Percentiles rank a stretch among this genome's conserved stretches.
Evolutionary conservation across 1,284 basidiomycete species (phyloP).

Genomic region (Melampsora abietis-canadensis): DNA sequence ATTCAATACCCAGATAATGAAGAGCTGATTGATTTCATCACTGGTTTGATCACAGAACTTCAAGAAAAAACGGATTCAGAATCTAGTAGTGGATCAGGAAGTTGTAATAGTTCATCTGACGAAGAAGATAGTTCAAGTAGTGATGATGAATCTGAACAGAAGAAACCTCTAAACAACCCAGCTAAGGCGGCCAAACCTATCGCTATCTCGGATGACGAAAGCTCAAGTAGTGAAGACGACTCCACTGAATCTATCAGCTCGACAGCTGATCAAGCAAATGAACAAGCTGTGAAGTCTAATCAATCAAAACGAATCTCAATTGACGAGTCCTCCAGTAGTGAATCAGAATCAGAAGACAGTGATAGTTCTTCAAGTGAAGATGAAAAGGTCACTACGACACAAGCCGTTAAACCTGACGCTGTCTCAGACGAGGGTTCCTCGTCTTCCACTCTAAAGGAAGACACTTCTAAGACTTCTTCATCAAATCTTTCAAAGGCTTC

Average conservation of each 20-base stretch:
- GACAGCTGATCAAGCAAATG: background rate
- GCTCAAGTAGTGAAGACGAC: background rate
- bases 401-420: background rate
- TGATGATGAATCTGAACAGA: background rate
- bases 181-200: too few species aligned
- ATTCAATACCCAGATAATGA: background rate
- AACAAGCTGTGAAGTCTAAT: background rate
- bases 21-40: too few species aligned
- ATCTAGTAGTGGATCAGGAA: background rate
- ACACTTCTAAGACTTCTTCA: too few species aligned
- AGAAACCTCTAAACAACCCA: too few species aligned
- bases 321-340: background rate
- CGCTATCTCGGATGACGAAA: background rate
- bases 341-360: background rate
- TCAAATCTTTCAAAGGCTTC: background rate
- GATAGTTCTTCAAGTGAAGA: constrained; percentile 1
- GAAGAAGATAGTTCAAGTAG: constrained; percentile 1
- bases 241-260: background rate
- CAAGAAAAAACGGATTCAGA: background rate
- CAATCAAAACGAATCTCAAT: background rate
- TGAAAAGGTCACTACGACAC: too few species aligned
- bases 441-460: background rate
- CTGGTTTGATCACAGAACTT: too few species aligned
- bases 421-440: background rate
- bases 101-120: background rate